phyloP scores from a whole-genome alignment of 805 yeast species.

The Candida nonsorbophila region DNA sequence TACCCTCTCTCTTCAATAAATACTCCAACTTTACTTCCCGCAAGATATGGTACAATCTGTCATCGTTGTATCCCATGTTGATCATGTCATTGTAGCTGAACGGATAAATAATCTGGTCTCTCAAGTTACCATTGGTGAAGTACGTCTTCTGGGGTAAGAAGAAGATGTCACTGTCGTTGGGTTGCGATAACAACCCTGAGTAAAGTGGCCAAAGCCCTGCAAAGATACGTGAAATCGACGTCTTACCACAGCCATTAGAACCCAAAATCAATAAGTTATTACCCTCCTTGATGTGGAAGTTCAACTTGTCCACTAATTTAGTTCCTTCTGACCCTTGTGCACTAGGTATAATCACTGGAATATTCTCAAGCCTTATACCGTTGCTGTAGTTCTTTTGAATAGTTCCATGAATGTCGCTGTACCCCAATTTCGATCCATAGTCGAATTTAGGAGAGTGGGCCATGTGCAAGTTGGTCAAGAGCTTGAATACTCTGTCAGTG shows the following conservation, averaged over 20 bases:
- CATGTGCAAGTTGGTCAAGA: slow-evolving; percentile 73
- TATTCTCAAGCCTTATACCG: slow-evolving; percentile 78
- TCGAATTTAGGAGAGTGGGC: slow-evolving; percentile 63
- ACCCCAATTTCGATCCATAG: slow-evolving; percentile 40
- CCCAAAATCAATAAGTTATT: slow-evolving; percentile 79
- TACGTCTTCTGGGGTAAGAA: slow-evolving; percentile 86
- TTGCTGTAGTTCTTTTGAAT: slow-evolving; percentile 63
- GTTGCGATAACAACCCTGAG: slow-evolving; percentile 76
- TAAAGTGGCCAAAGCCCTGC: slow-evolving; percentile 93
- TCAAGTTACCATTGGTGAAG: slow-evolving; percentile 73
- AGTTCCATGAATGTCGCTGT: slow-evolving; percentile 64
- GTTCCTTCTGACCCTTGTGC: slow-evolving; percentile 53
- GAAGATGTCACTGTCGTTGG: slow-evolving; percentile 60
- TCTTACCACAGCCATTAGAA: slow-evolving; percentile 86
- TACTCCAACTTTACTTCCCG: slow-evolving; percentile 78
- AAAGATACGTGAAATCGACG: slow-evolving; percentile 75
- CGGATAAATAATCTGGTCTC: slow-evolving; percentile 92
- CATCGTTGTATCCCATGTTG: slow-evolving; percentile 65
- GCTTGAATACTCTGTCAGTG: slow-evolving; percentile 76
- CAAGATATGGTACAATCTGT: slow-evolving; percentile 59
- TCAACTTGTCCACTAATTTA: slow-evolving; percentile 53
- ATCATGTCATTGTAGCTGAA: slow-evolving; percentile 72
- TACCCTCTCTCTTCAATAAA: slow-evolving; percentile 61
- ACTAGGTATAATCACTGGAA: slow-evolving; percentile 78
- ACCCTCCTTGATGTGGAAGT: slow-evolving; percentile 53